phyloP scores from a whole-genome alignment of 1,284 basidiomycete species.

The Malassezia equina region DNA sequence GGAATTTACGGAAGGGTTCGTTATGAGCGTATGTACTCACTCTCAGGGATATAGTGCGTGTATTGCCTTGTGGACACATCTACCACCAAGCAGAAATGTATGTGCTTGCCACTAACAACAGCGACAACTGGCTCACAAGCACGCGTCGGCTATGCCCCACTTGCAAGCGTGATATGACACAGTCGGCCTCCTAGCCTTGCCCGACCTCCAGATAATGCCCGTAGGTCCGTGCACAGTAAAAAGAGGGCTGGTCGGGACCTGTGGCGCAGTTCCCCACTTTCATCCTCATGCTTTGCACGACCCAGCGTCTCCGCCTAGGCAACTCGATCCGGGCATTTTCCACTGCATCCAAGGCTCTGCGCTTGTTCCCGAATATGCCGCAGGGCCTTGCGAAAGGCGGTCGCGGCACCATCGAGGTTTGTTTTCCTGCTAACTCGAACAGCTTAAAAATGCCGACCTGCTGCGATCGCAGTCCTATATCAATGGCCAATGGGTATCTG shows the following conservation, averaged over 20 bases:
- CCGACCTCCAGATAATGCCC: not conserved
- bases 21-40: not conserved
- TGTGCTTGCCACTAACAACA: slow-evolving; percentile 5
- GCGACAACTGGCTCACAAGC: slow-evolving; percentile 44
- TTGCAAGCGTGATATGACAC: slow-evolving; percentile 44
- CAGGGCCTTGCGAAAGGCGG: slow-evolving; percentile 40
- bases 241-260: not conserved
- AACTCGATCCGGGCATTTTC: not conserved
- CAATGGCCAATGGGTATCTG: slow-evolving; percentile 38
- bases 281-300: not conserved
- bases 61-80: slow-evolving; percentile 44
- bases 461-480: slow-evolving; percentile 34
- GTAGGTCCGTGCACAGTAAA: not conserved
- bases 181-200: not conserved
- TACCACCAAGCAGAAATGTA: slow-evolving; percentile 36
- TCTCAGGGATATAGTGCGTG: slow-evolving; percentile 33
- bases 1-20: slow-evolving; percentile 37
- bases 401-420: slow-evolving; percentile 32
- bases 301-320: not conserved
- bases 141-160: slow-evolving; percentile 45
- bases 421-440: not conserved
- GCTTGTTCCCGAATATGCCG: slow-evolving; percentile 25
- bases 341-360: not conserved
- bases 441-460: slow-evolving; percentile 33
- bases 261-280: not conserved